Evolutionary conservation across 192 early-diverging fungal genomes (phyloP).

Genomic region (Chytriomyces hyalinus): DNA sequence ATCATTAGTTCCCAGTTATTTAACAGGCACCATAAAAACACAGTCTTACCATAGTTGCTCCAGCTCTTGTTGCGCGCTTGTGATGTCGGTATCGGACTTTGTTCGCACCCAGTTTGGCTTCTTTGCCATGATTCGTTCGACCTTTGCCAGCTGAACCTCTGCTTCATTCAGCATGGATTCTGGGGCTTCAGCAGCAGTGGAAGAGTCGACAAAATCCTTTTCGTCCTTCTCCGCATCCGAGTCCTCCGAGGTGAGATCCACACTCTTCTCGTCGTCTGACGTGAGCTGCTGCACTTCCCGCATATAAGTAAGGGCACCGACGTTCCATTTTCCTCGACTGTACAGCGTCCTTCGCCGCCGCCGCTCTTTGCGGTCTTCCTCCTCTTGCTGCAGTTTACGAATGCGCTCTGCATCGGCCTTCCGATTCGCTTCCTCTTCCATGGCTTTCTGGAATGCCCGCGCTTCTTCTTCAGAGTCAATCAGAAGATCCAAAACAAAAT

Average conservation of each 20-base stretch:
- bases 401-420: constrained; percentile 39
- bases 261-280: not conserved
- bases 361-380: constrained; percentile 19
- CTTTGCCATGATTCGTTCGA: constrained; percentile 15
- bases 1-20: not conserved
- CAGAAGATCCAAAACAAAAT: constrained; percentile 52
- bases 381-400: constrained; percentile 39
- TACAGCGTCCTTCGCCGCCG: constrained; percentile 42
- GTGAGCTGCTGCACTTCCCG: constrained; percentile 44
- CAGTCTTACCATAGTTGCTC: constrained; percentile 49
- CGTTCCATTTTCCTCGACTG: constrained; percentile 55
- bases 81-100: constrained; percentile 41
- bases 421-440: constrained; percentile 48
- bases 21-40: not conserved
- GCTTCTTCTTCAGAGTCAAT: constrained; percentile 47
- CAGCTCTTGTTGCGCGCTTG: constrained; percentile 49
- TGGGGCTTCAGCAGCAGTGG: not conserved
- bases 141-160: not conserved
- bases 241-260: not conserved
- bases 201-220: not conserved
- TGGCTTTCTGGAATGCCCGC: constrained; percentile 28
- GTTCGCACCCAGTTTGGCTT: constrained; percentile 7
- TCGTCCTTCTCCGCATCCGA: not conserved
- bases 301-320: constrained; percentile 57
- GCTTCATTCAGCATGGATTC: not conserved